Conservation (phyloP, 306 rosid species). For the Datisca glomerata region DNA sequence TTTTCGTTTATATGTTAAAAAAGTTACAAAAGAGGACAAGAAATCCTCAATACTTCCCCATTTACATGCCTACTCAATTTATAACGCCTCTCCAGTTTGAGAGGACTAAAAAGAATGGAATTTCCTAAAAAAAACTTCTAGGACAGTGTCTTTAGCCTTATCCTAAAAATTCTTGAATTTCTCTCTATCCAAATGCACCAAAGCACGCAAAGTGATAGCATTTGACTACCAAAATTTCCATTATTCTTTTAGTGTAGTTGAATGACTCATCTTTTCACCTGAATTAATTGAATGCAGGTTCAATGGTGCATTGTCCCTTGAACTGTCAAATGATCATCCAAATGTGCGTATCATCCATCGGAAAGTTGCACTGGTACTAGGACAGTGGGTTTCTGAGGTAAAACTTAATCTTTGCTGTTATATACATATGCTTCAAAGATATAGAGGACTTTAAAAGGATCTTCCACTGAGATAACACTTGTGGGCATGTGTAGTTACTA, state of each 20-base stretch:
- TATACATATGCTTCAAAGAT: neutral
- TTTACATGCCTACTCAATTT: too few species aligned
- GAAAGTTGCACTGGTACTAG: conserved; percentile 82
- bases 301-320: conserved; percentile 81
- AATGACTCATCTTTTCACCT: too few species aligned
- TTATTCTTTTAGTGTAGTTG: neutral
- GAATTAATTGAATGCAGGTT: conserved; percentile 50
- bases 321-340: conserved; percentile 88
- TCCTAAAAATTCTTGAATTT: too few species aligned
- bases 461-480: neutral
- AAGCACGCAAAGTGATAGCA: neutral
- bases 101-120: too few species aligned
- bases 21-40: too few species aligned
- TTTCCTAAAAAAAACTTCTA: too few species aligned
- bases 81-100: too few species aligned
- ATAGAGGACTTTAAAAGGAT: neutral
- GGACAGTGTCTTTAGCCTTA: too few species aligned
- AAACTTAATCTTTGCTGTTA: too few species aligned
- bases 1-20: too few species aligned
- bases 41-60: too few species aligned
- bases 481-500: conserved; percentile 1
- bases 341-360: conserved; percentile 75
- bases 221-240: neutral
- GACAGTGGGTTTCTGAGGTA: conserved; percentile 99
- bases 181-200: too few species aligned